Evolutionary conservation across 164 flowering plant genomes (phyloP).

Genomic region (Kalanchoe fedtschenkoi): DNA sequence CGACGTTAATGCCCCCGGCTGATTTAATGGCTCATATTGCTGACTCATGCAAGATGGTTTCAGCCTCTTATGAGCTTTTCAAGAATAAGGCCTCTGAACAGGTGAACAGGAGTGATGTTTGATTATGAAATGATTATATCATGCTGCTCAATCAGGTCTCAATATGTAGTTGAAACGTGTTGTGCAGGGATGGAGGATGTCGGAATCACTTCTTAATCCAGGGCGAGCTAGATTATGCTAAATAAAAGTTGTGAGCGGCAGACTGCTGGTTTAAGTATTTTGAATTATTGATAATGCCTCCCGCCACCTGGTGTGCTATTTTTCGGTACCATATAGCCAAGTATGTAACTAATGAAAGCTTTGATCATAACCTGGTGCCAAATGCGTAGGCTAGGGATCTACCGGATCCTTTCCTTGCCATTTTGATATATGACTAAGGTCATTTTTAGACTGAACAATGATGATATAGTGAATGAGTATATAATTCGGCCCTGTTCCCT

Average conservation of each 20-base stretch:
- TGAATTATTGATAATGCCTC: not conserved
- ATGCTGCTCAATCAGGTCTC: not conserved
- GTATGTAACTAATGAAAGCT: too few species aligned
- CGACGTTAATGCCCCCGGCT: constrained; percentile 16
- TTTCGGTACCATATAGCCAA: not conserved
- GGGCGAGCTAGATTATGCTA: constrained; percentile 71
- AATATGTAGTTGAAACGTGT: not conserved
- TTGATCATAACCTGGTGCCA: too few species aligned
- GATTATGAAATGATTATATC: not conserved
- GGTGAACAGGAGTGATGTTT: constrained; percentile 26
- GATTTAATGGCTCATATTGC: constrained; percentile 55
- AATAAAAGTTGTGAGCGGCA: not conserved
- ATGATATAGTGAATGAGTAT: too few species aligned
- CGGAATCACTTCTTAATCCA: constrained; percentile 90
- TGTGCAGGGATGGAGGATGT: constrained; percentile 91
- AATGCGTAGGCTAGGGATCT: too few species aligned
- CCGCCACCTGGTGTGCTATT: not conserved
- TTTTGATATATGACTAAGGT: too few species aligned
- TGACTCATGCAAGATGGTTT: constrained; percentile 80
- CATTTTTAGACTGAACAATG: too few species aligned
- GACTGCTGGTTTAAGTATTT: not conserved
- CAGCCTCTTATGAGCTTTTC: constrained; percentile 55
- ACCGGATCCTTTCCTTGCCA: too few species aligned
- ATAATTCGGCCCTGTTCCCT: too few species aligned
- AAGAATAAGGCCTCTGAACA: constrained; percentile 80